Conservation (phyloP, 495 filamentous ascomycete species). For the Daldinia decipiens region DNA sequence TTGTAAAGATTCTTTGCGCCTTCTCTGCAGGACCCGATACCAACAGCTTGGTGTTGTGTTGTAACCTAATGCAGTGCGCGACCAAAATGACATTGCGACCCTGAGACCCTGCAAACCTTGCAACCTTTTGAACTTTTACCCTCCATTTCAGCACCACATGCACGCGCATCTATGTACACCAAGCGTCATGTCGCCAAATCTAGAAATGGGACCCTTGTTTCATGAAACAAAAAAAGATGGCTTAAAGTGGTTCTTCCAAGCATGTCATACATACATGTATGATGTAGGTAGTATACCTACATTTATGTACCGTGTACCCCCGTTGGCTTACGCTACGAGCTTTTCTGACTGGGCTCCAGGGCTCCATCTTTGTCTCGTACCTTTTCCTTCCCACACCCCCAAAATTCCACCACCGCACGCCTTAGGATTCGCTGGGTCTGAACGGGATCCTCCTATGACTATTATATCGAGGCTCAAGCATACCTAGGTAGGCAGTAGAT, state of each 20-base stretch:
- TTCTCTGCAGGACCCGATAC: slow-evolving; percentile 18
- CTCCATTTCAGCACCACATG: slow-evolving; percentile 2
- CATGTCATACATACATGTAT: background rate
- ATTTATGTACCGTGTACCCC: background rate
- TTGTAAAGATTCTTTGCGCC: background rate
- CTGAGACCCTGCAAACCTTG: too few relatives aligned
- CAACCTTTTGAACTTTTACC: too few relatives aligned
- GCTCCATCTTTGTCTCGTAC: background rate
- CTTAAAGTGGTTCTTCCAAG: background rate
- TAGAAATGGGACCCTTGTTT: slow-evolving; percentile 19
- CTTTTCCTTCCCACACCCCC: background rate
- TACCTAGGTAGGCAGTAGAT: slow-evolving; percentile 1
- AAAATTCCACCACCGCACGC: background rate
- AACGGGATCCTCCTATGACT: slow-evolving; percentile 30
- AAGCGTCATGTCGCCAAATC: slow-evolving; percentile 26
- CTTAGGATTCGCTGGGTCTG: slow-evolving; percentile 8
- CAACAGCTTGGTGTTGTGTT: slow-evolving; percentile 11
- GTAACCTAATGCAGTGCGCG: background rate
- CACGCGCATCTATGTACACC: background rate
- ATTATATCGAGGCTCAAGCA: slow-evolving; percentile 24
- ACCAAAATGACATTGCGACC: too few relatives aligned
- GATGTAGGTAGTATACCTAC: background rate
- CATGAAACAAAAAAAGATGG: slow-evolving; percentile 6
- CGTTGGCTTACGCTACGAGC: slow-evolving; percentile 3
- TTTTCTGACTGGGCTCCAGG: slow-evolving; percentile 12